Conservation (phyloP, 257 asterid species). For the Solanum raphanifolium region DNA sequence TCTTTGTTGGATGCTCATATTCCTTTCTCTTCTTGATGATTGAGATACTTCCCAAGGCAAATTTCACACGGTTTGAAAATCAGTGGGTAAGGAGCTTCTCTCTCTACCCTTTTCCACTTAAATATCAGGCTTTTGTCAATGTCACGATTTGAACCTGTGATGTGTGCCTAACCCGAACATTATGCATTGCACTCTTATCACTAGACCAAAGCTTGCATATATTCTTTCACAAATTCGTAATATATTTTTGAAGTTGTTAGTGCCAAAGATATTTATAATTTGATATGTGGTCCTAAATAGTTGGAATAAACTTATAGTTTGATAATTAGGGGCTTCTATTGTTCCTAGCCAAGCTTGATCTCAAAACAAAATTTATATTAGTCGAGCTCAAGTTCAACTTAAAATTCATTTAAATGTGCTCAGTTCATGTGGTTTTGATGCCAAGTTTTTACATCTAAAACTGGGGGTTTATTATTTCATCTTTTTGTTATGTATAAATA, state of each 20-base stretch:
- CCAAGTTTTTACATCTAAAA: background rate
- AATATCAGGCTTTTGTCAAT: background rate
- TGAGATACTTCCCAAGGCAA: background rate
- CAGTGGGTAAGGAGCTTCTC: background rate
- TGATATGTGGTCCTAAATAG: background rate
- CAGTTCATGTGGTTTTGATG: background rate
- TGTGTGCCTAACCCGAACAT: background rate
- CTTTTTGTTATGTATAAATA: background rate
- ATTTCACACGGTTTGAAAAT: background rate
- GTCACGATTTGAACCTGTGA: background rate
- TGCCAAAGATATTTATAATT: background rate
- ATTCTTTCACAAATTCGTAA: background rate
- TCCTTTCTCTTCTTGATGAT: background rate
- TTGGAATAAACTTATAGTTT: background rate
- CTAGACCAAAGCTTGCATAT: background rate
- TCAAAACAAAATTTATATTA: background rate
- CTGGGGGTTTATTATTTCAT: background rate
- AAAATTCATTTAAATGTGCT: background rate
- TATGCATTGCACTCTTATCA: background rate
- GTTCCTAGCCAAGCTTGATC: background rate
- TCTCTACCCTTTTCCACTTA: background rate
- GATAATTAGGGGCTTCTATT: background rate
- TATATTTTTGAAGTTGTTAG: background rate
- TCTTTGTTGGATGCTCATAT: background rate
- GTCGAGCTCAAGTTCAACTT: background rate